Evolutionary conservation across 106 monocot species (phyloP).

Genomic region (Gastrodia elata): DNA sequence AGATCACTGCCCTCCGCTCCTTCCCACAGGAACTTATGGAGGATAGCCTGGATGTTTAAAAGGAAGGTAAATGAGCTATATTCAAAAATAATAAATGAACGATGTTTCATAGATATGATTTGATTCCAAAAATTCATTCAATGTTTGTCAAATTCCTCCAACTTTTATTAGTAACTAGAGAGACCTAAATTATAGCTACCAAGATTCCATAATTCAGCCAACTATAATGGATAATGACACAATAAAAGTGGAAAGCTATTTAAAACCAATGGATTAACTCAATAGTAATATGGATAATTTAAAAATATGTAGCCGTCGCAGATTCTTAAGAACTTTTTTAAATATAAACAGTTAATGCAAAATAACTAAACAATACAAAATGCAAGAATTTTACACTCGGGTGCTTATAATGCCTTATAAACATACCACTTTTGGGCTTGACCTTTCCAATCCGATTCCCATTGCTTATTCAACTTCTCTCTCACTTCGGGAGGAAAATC

Average conservation of each 20-base stretch:
- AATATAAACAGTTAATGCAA: background rate
- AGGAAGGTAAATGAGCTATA: too few relatives aligned
- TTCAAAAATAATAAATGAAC: background rate
- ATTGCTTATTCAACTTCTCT: constrained; percentile 64
- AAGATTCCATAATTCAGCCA: too few relatives aligned
- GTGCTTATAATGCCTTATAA: background rate
- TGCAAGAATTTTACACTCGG: background rate
- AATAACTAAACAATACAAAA: background rate
- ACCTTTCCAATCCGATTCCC: constrained; percentile 84
- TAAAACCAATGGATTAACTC: too few relatives aligned
- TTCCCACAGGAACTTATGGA: too few relatives aligned
- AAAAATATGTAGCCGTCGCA: background rate
- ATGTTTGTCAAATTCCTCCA: too few relatives aligned
- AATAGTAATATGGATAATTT: too few relatives aligned
- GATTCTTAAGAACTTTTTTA: background rate
- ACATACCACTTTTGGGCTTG: constrained; percentile 93
- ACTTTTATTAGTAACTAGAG: too few relatives aligned
- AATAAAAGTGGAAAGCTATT: too few relatives aligned
- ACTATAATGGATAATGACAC: too few relatives aligned
- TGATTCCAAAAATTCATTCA: background rate
- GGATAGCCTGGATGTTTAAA: too few relatives aligned
- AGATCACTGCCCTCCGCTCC: too few relatives aligned
- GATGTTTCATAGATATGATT: background rate
- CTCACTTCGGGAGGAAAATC: constrained; percentile 77
- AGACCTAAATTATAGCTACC: too few relatives aligned